Base-by-base conservation (phyloP, 495 filamentous ascomycete species). In the Aspergillus biplanus region DNA sequence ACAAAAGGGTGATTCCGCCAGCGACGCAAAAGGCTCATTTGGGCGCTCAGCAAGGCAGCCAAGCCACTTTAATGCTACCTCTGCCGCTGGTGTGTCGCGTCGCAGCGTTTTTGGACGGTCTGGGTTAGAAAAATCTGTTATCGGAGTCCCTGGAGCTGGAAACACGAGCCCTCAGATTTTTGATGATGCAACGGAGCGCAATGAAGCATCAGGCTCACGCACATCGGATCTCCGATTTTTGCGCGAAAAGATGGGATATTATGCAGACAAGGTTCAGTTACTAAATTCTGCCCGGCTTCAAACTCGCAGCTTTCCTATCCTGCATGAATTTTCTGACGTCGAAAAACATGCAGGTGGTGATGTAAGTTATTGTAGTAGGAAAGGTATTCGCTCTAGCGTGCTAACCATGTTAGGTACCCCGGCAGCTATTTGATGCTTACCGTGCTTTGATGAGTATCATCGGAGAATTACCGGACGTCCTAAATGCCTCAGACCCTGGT, bases 181-280 rank as follows among this genome's bases (percentile, higher is more conserved):
- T 69, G 83, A 87, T 8, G 90, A 93, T 68, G 80, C 88, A 0
- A 81, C 84, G 35, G 85, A 90, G 50, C 81, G 83, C 33, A 80
- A 63, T 44, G 75, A 76, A 12, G 71, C 72, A 12, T 67, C 69
- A n/a, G 66, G 73, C 27, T 68, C 78, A 52, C 66, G 77, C 15
- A 81, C 83, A 13, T 80, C 86, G 15, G 89, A 92, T 62, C 85
- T 92, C 69, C 85, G 90, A 32, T 89, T 90, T 67, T 68, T 87
- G 56, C 82, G 92, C 49, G 89, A 93, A 65, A 96, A 93, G 77
- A 90, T 96, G 80, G 82, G 85, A 44, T 85, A 86, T 69, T 90
- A 91, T 68, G 85, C 89, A 2, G 87, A 89, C 54, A 89, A 89
- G 67, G 86, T 97, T 44, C 89, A 88, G 67, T 80, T 84, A 56